These are phyloP conservation scores for Clitopilus hobsonii DNA, from an alignment of 768 basidiomycete species.

Conservation along the genomic window DNA sequence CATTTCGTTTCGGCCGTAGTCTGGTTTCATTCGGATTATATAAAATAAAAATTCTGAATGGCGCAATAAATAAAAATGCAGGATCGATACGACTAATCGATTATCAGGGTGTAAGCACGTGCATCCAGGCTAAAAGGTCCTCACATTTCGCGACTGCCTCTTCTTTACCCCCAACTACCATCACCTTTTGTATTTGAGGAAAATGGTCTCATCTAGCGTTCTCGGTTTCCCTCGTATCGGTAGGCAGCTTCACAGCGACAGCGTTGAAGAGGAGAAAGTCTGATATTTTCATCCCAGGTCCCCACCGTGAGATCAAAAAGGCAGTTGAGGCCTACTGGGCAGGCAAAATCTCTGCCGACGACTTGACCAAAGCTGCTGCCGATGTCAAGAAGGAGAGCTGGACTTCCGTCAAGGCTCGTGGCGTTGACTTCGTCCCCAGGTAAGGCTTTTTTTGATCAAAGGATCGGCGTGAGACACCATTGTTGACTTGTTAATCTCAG, in stretches of 20 bases:
- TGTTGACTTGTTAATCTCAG: conserved; percentile 36
- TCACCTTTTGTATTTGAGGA: conserved; percentile 21
- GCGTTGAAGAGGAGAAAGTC: background rate
- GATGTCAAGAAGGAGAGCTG: conserved; percentile 87
- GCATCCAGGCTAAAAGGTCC: conserved; percentile 25
- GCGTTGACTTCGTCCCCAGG: conserved; percentile 93
- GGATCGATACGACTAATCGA: conserved; percentile 27
- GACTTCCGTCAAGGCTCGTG: conserved; percentile 76
- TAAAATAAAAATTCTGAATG: conserved; percentile 1
- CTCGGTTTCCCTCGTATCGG: conserved; percentile 94
- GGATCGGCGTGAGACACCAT: conserved; percentile 6
- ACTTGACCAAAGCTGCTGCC: conserved; percentile 83
- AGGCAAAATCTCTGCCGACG: conserved; percentile 82
- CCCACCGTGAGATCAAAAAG: conserved; percentile 95
- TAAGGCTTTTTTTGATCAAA: conserved; percentile 24
- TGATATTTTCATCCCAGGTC: conserved; percentile 44
- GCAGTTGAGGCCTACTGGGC: conserved; percentile 99
- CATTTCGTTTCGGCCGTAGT: conserved; percentile 1
- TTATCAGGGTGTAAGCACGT: conserved; percentile 30
- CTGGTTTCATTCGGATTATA: background rate
- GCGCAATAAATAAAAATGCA: background rate
- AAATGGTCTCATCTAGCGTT: conserved; percentile 79
- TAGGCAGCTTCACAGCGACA: conserved; percentile 19
- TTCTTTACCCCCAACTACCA: conserved; percentile 22
- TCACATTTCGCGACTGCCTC: conserved; percentile 15